A percentile compares a stretch with the other conserved stretches of the same genome.
These are phyloP conservation scores for Pestalotiopsis sp. DNA, from an alignment of 2,329 filamentous ascomycete genomes.

Conservation along the genomic window DNA sequence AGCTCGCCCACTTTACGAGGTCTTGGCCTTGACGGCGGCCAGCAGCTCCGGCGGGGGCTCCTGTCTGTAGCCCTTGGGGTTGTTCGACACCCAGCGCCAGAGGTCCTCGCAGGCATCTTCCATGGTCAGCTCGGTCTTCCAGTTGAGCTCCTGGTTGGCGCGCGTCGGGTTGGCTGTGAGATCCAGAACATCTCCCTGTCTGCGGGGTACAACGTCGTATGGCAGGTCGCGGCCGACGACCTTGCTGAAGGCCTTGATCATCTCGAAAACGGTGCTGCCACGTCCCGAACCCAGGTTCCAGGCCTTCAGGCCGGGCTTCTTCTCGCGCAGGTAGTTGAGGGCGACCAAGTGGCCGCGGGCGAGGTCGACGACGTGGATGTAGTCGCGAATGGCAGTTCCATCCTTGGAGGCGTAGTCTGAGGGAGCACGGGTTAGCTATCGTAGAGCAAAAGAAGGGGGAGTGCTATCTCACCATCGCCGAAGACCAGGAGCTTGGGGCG, in stretches of 20 bases:
- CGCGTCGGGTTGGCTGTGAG: constrained; percentile 88
- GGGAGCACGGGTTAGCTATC: background rate
- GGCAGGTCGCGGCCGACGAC: constrained; percentile 84
- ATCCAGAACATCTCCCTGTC: constrained; percentile 90
- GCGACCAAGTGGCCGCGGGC: constrained; percentile 85
- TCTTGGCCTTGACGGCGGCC: constrained; percentile 56
- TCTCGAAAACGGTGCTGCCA: constrained; percentile 95
- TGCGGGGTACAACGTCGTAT: constrained; percentile 82
- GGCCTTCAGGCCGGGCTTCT: constrained; percentile 86
- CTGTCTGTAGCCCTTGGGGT: constrained; percentile 92
- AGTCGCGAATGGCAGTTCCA: constrained; percentile 94
- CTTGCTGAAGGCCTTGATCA: constrained; percentile 89
- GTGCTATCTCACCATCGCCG: constrained; percentile 73
- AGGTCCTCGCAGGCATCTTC: constrained; percentile 93
- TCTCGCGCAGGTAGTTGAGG: constrained; percentile 82
- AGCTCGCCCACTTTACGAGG: constrained; percentile 20
- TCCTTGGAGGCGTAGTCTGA: constrained; percentile 88
- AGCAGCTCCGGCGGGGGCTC: constrained; percentile 83
- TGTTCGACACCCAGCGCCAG: constrained; percentile 97
- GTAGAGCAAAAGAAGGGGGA: background rate
- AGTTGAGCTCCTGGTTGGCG: constrained; percentile 86
- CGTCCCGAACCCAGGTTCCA: constrained; percentile 97
- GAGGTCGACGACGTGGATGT: constrained; percentile 94
- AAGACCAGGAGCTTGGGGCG: constrained; percentile 93
- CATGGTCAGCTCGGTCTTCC: constrained; percentile 89